phyloP scores from a whole-genome alignment of 2,329 filamentous ascomycete genomes.

The Colletotrichum sp. region DNA sequence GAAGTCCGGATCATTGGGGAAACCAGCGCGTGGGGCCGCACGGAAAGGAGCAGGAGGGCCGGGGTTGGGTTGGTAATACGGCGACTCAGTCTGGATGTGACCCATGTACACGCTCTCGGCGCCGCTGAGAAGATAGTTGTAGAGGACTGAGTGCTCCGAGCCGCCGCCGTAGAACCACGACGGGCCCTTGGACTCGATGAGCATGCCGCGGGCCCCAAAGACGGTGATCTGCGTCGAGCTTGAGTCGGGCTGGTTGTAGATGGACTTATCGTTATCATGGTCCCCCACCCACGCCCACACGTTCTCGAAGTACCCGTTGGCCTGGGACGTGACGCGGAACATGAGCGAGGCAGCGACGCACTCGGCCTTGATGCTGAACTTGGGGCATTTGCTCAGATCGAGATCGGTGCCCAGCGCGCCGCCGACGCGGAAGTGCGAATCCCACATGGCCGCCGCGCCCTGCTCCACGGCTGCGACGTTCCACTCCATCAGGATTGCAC shows the following conservation, averaged over 20 bases:
- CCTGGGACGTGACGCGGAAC: slow-evolving; percentile 43
- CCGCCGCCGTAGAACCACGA: slow-evolving; percentile 45
- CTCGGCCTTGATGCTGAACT: slow-evolving; percentile 32
- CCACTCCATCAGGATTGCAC: slow-evolving; percentile 76
- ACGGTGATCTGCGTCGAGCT: slow-evolving; percentile 24
- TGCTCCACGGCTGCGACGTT: slow-evolving; percentile 61
- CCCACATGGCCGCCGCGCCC: slow-evolving; percentile 41
- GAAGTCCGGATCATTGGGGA: not conserved
- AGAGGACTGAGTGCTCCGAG: slow-evolving; percentile 51
- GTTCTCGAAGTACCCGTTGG: slow-evolving; percentile 56
- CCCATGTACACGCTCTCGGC: slow-evolving; percentile 48
- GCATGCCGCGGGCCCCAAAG: slow-evolving; percentile 24
- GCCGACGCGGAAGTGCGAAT: slow-evolving; percentile 38
- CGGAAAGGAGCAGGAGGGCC: not conserved
- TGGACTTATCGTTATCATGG: slow-evolving; percentile 39
- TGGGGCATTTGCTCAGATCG: slow-evolving; percentile 44
- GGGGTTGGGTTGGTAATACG: not conserved
- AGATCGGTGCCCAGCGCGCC: slow-evolving; percentile 56
- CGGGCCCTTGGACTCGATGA: slow-evolving; percentile 33
- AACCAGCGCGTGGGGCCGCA: not conserved
- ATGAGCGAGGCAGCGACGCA: slow-evolving; percentile 51
- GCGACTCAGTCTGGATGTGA: slow-evolving; percentile 41
- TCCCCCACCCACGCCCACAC: slow-evolving; percentile 72
- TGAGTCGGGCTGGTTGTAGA: not conserved
- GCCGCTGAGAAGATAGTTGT: slow-evolving; percentile 50